Percentiles rank a stretch among this genome's conserved stretches.
Conservation (phyloP, 805 yeast genomes). For the Kregervanrija delftensis region DNA sequence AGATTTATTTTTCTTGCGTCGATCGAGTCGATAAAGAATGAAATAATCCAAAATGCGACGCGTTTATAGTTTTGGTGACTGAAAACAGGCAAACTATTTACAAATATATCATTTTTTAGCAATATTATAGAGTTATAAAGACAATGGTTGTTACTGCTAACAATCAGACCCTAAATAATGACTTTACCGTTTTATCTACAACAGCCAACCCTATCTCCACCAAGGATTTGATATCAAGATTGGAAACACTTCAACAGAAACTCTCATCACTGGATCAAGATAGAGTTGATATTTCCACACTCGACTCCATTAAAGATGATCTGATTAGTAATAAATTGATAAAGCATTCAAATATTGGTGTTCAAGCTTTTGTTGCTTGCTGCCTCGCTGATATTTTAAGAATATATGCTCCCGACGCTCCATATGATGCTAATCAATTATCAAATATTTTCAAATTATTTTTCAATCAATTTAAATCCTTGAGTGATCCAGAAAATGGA, state of each 20-base stretch:
- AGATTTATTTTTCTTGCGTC: no score
- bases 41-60: no score
- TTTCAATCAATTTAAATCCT: conserved; percentile 50
- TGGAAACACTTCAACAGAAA: conserved; percentile 56
- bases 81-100: no score
- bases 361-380: conserved; percentile 65
- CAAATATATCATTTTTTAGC: no score
- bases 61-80: no score
- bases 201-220: conserved; percentile 51
- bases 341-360: conserved; percentile 56
- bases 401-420: conserved; percentile 85
- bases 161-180: conserved; percentile 6
- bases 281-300: conserved; percentile 37
- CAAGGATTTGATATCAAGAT: conserved; percentile 51
- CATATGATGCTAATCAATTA: conserved; percentile 60
- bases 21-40: no score
- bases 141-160: not conserved
- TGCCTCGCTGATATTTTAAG: conserved; percentile 71
- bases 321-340: conserved; percentile 54
- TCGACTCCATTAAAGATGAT: conserved; percentile 41
- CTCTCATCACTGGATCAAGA: conserved; percentile 60
- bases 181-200: conserved; percentile 40
- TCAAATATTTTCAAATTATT: conserved; percentile 61
- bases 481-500: conserved; percentile 46
- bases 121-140: no score